Conservation (phyloP, 2,329 filamentous ascomycete species). For the Clonostachys byssicola region DNA sequence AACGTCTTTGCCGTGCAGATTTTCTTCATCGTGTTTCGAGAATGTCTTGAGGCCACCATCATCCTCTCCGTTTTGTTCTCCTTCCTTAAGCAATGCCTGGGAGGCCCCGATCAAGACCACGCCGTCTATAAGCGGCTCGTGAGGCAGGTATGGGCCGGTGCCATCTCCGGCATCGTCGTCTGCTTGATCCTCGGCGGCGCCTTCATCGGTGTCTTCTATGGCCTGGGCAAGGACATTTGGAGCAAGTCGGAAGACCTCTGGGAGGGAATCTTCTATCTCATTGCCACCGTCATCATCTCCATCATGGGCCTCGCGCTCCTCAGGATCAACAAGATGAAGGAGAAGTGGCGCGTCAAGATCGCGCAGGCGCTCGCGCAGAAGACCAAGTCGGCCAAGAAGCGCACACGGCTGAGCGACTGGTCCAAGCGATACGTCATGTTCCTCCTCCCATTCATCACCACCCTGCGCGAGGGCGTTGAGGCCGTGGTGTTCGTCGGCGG, state of each 20-base stretch:
- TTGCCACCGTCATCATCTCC: slow-evolving; percentile 77
- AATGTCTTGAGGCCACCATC: slow-evolving; percentile 77
- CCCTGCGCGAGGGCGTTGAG: slow-evolving; percentile 80
- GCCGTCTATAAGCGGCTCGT: slow-evolving; percentile 58
- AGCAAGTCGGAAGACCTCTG: slow-evolving; percentile 68
- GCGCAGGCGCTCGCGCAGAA: slow-evolving; percentile 57
- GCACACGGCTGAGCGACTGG: slow-evolving; percentile 33
- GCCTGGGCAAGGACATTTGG: slow-evolving; percentile 63
- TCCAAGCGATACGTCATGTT: slow-evolving; percentile 83
- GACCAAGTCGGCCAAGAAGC: not conserved
- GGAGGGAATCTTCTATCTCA: slow-evolving; percentile 73
- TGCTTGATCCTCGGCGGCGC: slow-evolving; percentile 62
- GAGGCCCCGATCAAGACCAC: slow-evolving; percentile 51
- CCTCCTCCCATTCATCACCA: slow-evolving; percentile 78
- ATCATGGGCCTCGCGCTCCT: slow-evolving; percentile 77
- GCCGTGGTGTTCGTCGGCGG: slow-evolving; percentile 83
- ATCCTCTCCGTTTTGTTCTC: slow-evolving; percentile 84
- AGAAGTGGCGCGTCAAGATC: slow-evolving; percentile 85
- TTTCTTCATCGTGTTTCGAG: slow-evolving; percentile 88
- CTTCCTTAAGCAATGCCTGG: slow-evolving; percentile 70
- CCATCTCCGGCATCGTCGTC: slow-evolving; percentile 56
- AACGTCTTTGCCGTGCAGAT: slow-evolving; percentile 76
- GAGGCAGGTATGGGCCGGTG: slow-evolving; percentile 65
- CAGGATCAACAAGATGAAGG: slow-evolving; percentile 76
- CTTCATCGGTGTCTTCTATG: slow-evolving; percentile 71